A percentile compares a stretch with the other conserved stretches of the same genome.
Evolutionary conservation across 1,284 basidiomycete species (phyloP).

Genomic region (Anthracocystis panici-leucophaei): DNA sequence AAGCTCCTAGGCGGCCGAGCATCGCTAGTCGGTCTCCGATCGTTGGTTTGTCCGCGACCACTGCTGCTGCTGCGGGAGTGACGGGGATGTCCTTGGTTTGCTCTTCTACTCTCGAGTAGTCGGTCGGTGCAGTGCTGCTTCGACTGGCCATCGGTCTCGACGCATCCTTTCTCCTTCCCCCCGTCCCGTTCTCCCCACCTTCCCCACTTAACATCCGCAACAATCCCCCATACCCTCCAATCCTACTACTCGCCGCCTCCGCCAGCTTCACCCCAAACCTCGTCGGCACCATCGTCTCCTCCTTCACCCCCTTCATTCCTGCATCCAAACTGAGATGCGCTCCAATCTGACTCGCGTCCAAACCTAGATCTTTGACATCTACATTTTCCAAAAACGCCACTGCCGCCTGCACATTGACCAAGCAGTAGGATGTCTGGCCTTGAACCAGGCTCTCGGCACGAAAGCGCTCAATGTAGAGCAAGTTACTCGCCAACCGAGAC

Average conservation of each 20-base stretch:
- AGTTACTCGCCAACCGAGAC: slow-evolving; percentile 79
- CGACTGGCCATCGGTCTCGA: not conserved
- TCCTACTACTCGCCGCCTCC: too few species aligned
- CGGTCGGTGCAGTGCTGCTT: slow-evolving; percentile 4
- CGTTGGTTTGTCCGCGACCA: slow-evolving; percentile 7
- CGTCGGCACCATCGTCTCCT: too few species aligned
- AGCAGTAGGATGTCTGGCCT: slow-evolving; percentile 89
- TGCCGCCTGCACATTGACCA: slow-evolving; percentile 92
- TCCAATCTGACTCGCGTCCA: slow-evolving; percentile 72
- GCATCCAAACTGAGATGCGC: slow-evolving; percentile 3
- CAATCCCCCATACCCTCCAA: too few species aligned
- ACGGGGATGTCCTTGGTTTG: slow-evolving; percentile 2
- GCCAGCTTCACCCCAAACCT: too few species aligned
- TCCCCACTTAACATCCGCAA: too few species aligned
- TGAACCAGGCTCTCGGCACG: slow-evolving; percentile 77
- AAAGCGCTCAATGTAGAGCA: slow-evolving; percentile 88
- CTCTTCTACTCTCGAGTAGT: slow-evolving; percentile 13
- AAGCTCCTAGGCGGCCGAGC: slow-evolving; percentile 51
- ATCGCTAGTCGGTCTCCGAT: slow-evolving; percentile 73
- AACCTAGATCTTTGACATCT: slow-evolving; percentile 82
- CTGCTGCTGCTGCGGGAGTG: not conserved
- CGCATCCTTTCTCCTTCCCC: too few species aligned
- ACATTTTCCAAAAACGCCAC: slow-evolving; percentile 94
- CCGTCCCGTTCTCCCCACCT: too few species aligned
- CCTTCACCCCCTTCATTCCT: too few species aligned